Evolutionary conservation across 2,329 filamentous ascomycete genomes (phyloP).

Genomic region (Phyllosticta citriasiana): DNA sequence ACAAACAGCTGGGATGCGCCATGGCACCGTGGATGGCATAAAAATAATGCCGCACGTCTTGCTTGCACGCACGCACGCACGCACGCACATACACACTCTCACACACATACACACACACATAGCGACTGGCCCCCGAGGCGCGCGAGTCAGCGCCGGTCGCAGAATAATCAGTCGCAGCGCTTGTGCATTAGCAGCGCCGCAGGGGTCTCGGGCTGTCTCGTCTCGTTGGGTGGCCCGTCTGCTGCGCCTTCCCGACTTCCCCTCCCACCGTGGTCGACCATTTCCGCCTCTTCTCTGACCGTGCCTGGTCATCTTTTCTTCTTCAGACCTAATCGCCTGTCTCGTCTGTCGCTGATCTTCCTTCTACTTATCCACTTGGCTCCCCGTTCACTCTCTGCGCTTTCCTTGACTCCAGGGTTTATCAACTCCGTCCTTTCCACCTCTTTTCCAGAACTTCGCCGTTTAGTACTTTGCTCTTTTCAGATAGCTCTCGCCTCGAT

Average conservation of each 20-base stretch:
- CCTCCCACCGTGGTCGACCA: slow-evolving; percentile 17
- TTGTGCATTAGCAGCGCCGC: slow-evolving; percentile 12
- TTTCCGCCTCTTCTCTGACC: slow-evolving; percentile 27
- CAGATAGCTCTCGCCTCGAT: slow-evolving; percentile 23
- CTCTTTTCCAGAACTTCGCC: slow-evolving; percentile 20
- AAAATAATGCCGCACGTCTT: slow-evolving; percentile 28
- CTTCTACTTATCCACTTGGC: slow-evolving; percentile 30
- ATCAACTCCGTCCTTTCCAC: slow-evolving; percentile 32
- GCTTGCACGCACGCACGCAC: too few relatives aligned
- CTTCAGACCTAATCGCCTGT: slow-evolving; percentile 28
- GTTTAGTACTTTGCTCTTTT: slow-evolving; percentile 23
- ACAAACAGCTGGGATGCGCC: not conserved
- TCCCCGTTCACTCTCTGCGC: slow-evolving; percentile 26
- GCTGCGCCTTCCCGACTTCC: slow-evolving; percentile 24
- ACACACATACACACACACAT: too few relatives aligned
- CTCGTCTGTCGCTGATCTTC: slow-evolving; percentile 29
- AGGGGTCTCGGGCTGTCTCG: slow-evolving; percentile 18
- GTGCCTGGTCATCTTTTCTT: slow-evolving; percentile 35
- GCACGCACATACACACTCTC: too few relatives aligned
- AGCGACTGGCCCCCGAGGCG: slow-evolving; percentile 5
- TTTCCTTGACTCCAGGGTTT: slow-evolving; percentile 30
- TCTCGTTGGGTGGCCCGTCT: slow-evolving; percentile 24
- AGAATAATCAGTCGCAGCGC: not conserved
- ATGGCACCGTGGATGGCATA: slow-evolving; percentile 19
- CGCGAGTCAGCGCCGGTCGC: slow-evolving; percentile 9